Conservation (phyloP, 139 green algal genomes). For the Closterium sp. region DNA sequence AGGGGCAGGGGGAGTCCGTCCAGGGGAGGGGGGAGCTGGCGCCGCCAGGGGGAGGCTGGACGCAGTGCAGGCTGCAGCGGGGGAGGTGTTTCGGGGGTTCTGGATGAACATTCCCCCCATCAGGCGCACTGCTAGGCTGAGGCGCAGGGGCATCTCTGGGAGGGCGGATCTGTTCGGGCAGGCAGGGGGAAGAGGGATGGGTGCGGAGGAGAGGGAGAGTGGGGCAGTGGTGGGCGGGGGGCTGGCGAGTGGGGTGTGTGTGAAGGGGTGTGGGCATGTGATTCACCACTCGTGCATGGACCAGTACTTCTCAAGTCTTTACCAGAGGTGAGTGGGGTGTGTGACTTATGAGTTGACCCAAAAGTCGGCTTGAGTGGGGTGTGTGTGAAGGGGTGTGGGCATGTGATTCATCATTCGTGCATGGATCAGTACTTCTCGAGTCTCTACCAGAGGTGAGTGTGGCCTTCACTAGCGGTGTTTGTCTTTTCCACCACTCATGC, state of each 20-base stretch:
- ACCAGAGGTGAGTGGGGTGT: slow-evolving; percentile 39
- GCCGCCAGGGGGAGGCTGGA: not conserved
- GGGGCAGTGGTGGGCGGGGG: slow-evolving; percentile 11
- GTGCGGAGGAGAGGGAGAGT: not conserved
- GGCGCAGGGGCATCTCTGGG: not conserved
- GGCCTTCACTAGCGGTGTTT: too few species aligned
- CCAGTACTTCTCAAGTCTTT: slow-evolving; percentile 41
- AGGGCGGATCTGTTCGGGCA: not conserved
- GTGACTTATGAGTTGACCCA: too few species aligned
- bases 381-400: not conserved
- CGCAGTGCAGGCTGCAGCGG: not conserved
- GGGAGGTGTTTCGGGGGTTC: not conserved
- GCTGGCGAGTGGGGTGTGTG: slow-evolving; percentile 26
- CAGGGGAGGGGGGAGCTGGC: not conserved
- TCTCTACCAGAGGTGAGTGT: not conserved
- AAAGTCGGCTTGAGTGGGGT: too few species aligned
- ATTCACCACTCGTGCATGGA: slow-evolving; percentile 45
- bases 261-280: slow-evolving; percentile 41
- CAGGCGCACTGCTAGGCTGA: not conserved
- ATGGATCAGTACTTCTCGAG: not conserved
- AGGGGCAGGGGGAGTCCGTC: too few species aligned
- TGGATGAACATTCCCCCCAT: not conserved
- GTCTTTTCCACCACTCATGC: not conserved
- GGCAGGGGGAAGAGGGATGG: not conserved
- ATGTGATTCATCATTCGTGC: not conserved